Percentiles rank a stretch among this genome's conserved stretches.
Conservation (phyloP, 192 early-diverging fungal species). For the Coemansia sp. region DNA sequence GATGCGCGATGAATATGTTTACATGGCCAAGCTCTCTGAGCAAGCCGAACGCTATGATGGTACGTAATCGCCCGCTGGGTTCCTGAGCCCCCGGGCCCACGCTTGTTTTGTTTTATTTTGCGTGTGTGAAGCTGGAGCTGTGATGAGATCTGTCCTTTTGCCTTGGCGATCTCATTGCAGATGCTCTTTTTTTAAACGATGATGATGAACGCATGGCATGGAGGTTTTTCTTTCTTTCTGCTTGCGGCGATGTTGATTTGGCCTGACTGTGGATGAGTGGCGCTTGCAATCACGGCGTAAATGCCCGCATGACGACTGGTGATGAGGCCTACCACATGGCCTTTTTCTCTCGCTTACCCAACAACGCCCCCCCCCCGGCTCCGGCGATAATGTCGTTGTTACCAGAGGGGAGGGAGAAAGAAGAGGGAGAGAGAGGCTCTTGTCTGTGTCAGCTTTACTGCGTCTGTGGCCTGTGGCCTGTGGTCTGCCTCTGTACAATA, state of each 20-base stretch:
- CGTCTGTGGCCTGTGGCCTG: not conserved
- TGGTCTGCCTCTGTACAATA: not conserved
- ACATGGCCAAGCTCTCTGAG: slow-evolving; percentile 99
- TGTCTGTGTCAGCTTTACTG: not conserved
- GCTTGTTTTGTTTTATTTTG: not conserved
- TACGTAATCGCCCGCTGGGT: slow-evolving; percentile 52
- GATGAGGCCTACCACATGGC: no score
- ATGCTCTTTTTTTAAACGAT: not conserved
- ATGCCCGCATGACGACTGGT: no score
- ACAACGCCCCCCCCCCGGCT: no score
- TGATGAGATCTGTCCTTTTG: not conserved
- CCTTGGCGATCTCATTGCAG: not conserved
- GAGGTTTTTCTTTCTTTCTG: not conserved
- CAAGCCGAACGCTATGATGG: slow-evolving; percentile 99
- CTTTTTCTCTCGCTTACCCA: no score
- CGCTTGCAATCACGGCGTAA: not conserved
- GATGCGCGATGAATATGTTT: slow-evolving; percentile 80
- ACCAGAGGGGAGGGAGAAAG: no score
- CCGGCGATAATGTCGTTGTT: no score
- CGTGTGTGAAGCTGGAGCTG: no score
- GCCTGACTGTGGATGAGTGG: not conserved
- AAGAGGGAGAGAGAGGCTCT: no score
- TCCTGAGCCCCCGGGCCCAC: not conserved
- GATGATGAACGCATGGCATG: not conserved
- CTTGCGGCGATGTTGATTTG: not conserved